These are phyloP conservation scores for Globisporangium acanthophoron DNA, from an alignment of 352 stramenopile species.

Conservation along the genomic window DNA sequence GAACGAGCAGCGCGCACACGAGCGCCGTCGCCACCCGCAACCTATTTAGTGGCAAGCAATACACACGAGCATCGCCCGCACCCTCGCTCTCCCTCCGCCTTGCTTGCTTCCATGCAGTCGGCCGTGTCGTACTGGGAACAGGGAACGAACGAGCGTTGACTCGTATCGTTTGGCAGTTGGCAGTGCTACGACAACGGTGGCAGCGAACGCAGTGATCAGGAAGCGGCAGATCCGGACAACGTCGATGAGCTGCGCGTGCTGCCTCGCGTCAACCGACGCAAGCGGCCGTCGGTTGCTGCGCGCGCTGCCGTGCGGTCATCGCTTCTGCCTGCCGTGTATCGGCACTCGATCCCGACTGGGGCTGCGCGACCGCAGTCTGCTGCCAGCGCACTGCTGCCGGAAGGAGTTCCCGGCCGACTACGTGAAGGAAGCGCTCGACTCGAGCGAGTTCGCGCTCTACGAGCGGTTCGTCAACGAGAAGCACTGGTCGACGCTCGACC, in stretches of 20 bases:
- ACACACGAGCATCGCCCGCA: no score
- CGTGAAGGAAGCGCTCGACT: slow-evolving; percentile 3
- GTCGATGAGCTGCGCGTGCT: slow-evolving; percentile 1
- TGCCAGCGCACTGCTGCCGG: slow-evolving; percentile 10
- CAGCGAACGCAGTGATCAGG: no score
- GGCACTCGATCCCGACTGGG: slow-evolving; percentile 43
- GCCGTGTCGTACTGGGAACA: no score
- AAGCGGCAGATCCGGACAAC: neutral
- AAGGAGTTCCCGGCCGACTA: slow-evolving; percentile 12
- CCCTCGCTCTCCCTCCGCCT: no score
- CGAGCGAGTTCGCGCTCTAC: slow-evolving; percentile 7
- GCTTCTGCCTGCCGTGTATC: slow-evolving; percentile 61
- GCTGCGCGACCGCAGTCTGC: slow-evolving; percentile 48
- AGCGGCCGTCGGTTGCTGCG: neutral
- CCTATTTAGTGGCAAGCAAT: neutral
- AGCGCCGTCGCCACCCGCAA: no score
- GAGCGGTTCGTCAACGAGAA: slow-evolving; percentile 9
- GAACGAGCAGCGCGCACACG: no score
- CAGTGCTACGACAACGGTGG: no score
- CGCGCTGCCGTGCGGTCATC: slow-evolving; percentile 36
- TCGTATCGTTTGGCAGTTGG: no score
- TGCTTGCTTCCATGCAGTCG: no score
- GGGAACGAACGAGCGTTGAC: no score
- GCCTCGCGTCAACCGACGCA: neutral
- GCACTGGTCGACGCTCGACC: slow-evolving; percentile 17